Base-by-base conservation (phyloP, 805 yeast species). In the Candida bentonensis region DNA sequence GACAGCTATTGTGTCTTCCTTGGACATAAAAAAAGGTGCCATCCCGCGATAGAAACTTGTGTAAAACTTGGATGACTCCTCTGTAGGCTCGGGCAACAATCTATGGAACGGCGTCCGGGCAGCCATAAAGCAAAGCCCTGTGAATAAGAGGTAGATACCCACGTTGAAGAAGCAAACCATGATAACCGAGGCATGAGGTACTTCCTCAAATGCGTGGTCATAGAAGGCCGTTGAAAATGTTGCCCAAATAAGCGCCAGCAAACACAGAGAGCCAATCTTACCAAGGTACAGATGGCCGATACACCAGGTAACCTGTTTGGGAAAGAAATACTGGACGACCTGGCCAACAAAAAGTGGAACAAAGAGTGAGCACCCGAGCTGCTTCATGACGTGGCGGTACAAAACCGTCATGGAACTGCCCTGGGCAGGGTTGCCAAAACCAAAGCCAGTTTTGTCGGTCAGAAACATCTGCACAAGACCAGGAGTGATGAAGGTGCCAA, bases 271-370 rank as follows among this genome's bases (percentile, higher is more conserved):
- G 1, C 94, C 89, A 30, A 87, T 76, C 59, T 87, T 85, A 52
- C 69, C 70, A 46, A 85, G 63, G 49, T 69, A 72, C 57, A 78
- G 76, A 9, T 72, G 77, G 2, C 73, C 63, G 33, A 78, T 59
- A 25, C 69, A 64, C 78, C 79, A 78, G 51, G 76, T 73, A 2
- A 76, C 74, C 57, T 78, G 79, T 42, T 67, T 69, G 0, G 92
- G 87, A 47, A 74, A 72, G 2, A 82, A 25, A 55, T 82, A 79
- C 58, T 84, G 94, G 15, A 82, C 54, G 11, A 80, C 76, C 61
- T 87, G 95, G 0, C 96, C 96, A n/a, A 86, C 87, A 57, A 82
- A 79, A 20, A 85, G 60, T 0, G 96, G 96, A 7, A 86, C 75
- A 59, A 87, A 85, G 3, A 86, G 86, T 3, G 86, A 74, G 17